A percentile compares a stretch with the other conserved stretches of the same genome.
Evolutionary conservation across 768 basidiomycete species (phyloP).

Genomic region (Boletus huronensis): DNA sequence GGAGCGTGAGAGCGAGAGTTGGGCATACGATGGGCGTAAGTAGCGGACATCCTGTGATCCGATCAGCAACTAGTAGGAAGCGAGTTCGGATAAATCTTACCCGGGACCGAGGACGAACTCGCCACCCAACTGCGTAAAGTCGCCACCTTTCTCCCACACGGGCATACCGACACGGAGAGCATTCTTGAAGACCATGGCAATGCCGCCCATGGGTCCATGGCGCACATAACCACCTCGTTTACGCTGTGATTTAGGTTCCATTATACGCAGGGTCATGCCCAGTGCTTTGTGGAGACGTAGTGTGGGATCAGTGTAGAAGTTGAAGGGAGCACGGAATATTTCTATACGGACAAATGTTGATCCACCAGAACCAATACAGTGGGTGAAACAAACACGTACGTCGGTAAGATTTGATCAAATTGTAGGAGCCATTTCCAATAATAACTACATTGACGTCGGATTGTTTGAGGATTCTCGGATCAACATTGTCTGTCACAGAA

Average conservation of each 20-base stretch:
- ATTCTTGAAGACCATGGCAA: conserved; percentile 70
- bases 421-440: conserved; percentile 75
- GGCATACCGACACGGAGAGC: conserved; percentile 76
- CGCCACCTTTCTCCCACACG: conserved; percentile 75
- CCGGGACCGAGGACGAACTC: conserved; percentile 78
- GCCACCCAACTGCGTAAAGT: conserved; percentile 78
- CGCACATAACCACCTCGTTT: conserved; percentile 60
- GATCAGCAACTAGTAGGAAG: neutral
- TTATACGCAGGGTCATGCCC: conserved; percentile 63
- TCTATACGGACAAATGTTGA: conserved; percentile 33
- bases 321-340: conserved; percentile 69
- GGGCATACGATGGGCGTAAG: conserved; percentile 85
- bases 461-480: conserved; percentile 44
- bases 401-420: conserved; percentile 72
- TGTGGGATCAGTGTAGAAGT: conserved; percentile 77
- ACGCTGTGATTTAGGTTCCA: conserved; percentile 39
- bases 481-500: conserved; percentile 50
- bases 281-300: conserved; percentile 65
- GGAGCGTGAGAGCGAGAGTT: conserved; percentile 70
- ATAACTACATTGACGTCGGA: conserved; percentile 61
- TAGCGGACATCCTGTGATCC: conserved; percentile 51
- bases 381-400: conserved; percentile 36
- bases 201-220: conserved; percentile 61
- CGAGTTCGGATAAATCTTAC: conserved; percentile 39
- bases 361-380: neutral